phyloP scores from a whole-genome alignment of 2,329 filamentous ascomycete species.

The Tricladium varicosporioides region DNA sequence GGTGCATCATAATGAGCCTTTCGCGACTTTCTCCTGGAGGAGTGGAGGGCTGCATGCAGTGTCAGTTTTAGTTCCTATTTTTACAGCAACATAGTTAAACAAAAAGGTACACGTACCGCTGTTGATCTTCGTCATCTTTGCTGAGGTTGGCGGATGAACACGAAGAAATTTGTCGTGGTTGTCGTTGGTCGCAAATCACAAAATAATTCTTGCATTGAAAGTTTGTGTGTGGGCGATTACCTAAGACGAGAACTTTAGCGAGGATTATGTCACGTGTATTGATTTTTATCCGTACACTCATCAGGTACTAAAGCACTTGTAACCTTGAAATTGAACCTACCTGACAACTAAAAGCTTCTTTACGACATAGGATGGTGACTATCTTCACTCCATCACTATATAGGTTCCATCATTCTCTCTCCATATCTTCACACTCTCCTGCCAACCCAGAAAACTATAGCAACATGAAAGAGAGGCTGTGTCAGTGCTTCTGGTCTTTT shows the following conservation, averaged over 20 bases:
- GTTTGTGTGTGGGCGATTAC: background rate
- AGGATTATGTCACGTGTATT: background rate
- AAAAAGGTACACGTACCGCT: constrained; percentile 42
- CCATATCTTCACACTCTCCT: too few relatives aligned
- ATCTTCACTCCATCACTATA: too few relatives aligned
- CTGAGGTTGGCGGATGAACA: constrained; percentile 30
- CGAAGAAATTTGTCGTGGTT: constrained; percentile 19
- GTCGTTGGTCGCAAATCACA: constrained; percentile 21
- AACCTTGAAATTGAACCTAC: too few relatives aligned
- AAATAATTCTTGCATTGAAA: background rate
- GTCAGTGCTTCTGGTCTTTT: too few relatives aligned
- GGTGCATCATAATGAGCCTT: constrained; percentile 97
- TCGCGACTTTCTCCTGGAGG: constrained; percentile 97
- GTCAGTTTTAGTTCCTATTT: constrained; percentile 9
- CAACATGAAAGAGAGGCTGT: too few relatives aligned
- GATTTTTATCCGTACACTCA: too few relatives aligned
- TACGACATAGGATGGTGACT: too few relatives aligned
- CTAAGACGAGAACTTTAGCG: background rate
- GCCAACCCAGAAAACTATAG: too few relatives aligned
- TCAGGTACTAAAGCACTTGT: too few relatives aligned
- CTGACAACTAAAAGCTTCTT: too few relatives aligned
- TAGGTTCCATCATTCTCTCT: too few relatives aligned
- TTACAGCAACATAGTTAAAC: background rate
- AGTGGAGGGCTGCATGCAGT: constrained; percentile 55
- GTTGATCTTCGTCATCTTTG: constrained; percentile 72